Evolutionary conservation across 1,284 basidiomycete genomes (phyloP).

Genomic region (Neolentinus lepideus): DNA sequence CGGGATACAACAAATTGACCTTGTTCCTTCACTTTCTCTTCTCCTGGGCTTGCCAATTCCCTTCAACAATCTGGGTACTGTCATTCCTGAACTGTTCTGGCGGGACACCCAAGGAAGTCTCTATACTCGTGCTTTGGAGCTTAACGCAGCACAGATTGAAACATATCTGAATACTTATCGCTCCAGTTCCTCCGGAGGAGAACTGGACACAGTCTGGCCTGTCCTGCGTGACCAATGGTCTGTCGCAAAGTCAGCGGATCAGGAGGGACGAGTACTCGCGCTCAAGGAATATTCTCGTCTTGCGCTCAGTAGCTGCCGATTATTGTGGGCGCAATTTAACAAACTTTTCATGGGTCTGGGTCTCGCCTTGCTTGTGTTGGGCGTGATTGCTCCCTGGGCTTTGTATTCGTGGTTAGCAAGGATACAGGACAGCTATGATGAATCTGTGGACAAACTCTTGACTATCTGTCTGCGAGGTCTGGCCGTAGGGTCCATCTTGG

Average conservation of each 20-base stretch:
- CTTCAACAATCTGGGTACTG: constrained; percentile 88
- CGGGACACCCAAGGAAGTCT: constrained; percentile 17
- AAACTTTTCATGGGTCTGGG: constrained; percentile 70
- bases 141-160: constrained; percentile 77
- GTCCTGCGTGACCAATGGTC: constrained; percentile 42
- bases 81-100: constrained; percentile 88
- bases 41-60: constrained; percentile 92
- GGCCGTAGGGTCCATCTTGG: constrained; percentile 35
- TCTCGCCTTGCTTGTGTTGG: constrained; percentile 40
- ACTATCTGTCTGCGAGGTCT: constrained; percentile 26
- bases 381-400: constrained; percentile 38
- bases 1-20: constrained; percentile 87
- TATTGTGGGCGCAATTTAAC: constrained; percentile 95
- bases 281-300: constrained; percentile 53
- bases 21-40: constrained; percentile 88
- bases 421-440: constrained; percentile 25
- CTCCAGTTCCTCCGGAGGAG: constrained; percentile 57
- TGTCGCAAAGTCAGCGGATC: constrained; percentile 14
- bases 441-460: constrained; percentile 20
- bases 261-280: constrained; percentile 28
- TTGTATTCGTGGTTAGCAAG: constrained; percentile 38
- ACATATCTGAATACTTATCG: constrained; percentile 76
- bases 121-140: constrained; percentile 49
- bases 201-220: constrained; percentile 61
- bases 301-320: constrained; percentile 68